Base-by-base conservation (phyloP, 2,329 filamentous ascomycete genomes). In the Trichothecium sympodiale region DNA sequence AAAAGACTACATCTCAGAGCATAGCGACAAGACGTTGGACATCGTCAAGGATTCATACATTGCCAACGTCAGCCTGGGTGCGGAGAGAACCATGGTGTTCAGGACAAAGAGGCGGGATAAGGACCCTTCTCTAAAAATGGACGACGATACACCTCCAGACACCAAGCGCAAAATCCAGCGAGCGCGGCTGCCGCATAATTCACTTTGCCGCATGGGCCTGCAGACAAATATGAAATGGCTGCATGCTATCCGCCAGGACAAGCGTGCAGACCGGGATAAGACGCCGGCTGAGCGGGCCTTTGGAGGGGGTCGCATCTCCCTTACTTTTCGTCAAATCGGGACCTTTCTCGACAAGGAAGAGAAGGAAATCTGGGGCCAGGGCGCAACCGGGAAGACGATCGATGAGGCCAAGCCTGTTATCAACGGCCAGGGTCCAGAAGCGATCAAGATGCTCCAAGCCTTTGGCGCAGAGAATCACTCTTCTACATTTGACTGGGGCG, bases 21-120 rank as follows among this genome's bases (percentile, higher is more conserved):
- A 98, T 52, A 93, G 86, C 28, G 91, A 98, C 55, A 98, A 98
- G 61, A 94, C 89, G 0, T 66, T 98, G 17, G 91, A 98, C 54
- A 91, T 98, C 38, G 78, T 77, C 10, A 75, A 72, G 17, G 77
- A 70, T 4, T 91, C 83, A 17, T 88, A 71, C 40, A 94, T 98
- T 45, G 86, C 88, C 44, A 98, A 96, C 51, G 77, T 94, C 34
- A 94, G 86, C 45, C 71, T 96, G n/a, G 91, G 91, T 2, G 88
- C 89, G 1, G 80, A 93, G 59, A 71, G 91, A 36, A 88, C 78
- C 3, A 95, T 96, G 88, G 71, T 83, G 0, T 73, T 98, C 26
- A 77, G 91, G 35, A 89, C 82, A 9, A 94, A 94, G 61, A 81
- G 82, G 42, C 53, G 52, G 29, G 60, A 62, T 20, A 68, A 62